These are phyloP conservation scores for Epichloe baconii DNA, from an alignment of 2,329 filamentous ascomycete species.

Conservation along the genomic window DNA sequence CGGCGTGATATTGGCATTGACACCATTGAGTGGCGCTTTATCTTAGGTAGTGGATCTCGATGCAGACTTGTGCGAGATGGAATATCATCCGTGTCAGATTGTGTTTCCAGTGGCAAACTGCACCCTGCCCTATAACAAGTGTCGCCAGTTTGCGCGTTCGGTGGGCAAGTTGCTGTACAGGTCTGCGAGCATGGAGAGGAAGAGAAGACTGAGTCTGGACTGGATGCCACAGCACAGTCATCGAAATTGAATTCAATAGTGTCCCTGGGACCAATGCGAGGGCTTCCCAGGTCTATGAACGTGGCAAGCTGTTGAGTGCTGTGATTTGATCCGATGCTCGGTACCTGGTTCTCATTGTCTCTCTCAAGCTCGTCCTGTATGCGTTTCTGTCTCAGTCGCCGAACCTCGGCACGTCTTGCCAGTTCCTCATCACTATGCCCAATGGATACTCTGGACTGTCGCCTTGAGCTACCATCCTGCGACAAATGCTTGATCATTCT, in stretches of 20 bases:
- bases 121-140: neutral
- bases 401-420: slow-evolving; percentile 41
- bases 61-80: neutral
- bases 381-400: slow-evolving; percentile 39
- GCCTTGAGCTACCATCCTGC: slow-evolving; percentile 26
- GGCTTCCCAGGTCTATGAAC: slow-evolving; percentile 16
- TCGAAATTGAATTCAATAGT: slow-evolving; percentile 31
- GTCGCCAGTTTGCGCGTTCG: neutral
- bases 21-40: neutral
- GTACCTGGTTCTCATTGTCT: slow-evolving; percentile 27
- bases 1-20: slow-evolving; percentile 1
- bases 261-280: slow-evolving; percentile 32
- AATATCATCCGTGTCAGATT: neutral
- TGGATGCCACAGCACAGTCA: neutral
- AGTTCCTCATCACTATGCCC: slow-evolving; percentile 39
- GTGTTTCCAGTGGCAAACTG: neutral
- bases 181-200: neutral
- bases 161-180: neutral
- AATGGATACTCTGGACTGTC: slow-evolving; percentile 27
- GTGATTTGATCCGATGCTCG: slow-evolving; percentile 14
- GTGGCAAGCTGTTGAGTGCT: slow-evolving; percentile 14
- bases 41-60: neutral
- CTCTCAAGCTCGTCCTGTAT: slow-evolving; percentile 45
- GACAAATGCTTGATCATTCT: slow-evolving; percentile 34
- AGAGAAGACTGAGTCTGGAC: neutral